Evolutionary conservation across 2,329 filamentous ascomycete species (phyloP).

Genomic region (Sporothrix sp.): DNA sequence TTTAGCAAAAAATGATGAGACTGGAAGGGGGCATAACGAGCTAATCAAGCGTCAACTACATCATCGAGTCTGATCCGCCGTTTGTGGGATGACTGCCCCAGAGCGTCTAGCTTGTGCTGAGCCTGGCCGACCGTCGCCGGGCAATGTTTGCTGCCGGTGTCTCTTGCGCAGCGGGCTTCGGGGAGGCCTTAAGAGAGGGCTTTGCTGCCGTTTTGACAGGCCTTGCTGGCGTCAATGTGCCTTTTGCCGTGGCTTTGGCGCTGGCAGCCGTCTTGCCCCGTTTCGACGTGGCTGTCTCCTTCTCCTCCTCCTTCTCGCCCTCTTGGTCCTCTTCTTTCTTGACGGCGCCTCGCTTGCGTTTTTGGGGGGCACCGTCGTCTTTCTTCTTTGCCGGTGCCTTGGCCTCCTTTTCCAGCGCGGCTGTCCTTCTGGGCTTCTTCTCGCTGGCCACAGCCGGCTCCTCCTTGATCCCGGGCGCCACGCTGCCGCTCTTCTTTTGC

Average conservation of each 20-base stretch:
- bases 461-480: conserved; percentile 34
- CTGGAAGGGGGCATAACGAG: neutral
- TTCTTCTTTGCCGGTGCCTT: conserved; percentile 18
- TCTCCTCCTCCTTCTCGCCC: neutral
- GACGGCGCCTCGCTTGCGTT: conserved; percentile 4
- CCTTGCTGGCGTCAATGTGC: no score
- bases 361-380: conserved; percentile 15
- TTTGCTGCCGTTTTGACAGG: neutral
- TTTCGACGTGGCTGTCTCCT: neutral
- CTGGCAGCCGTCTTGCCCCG: neutral
- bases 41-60: neutral
- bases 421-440: conserved; percentile 15
- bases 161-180: neutral
- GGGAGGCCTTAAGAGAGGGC: neutral
- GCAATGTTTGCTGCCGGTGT: neutral
- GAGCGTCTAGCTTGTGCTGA: neutral
- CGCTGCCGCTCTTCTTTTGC: conserved; percentile 64
- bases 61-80: no score
- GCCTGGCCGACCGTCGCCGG: conserved; percentile 12
- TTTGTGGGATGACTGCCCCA: no score
- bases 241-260: conserved; percentile 12
- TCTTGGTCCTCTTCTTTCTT: conserved; percentile 3
- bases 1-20: neutral
- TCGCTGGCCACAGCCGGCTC: conserved; percentile 27
- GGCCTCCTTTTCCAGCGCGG: conserved; percentile 20